Evolutionary conservation across 2,329 filamentous ascomycete species (phyloP).

Genomic region (Microdochium bolleyi): DNA sequence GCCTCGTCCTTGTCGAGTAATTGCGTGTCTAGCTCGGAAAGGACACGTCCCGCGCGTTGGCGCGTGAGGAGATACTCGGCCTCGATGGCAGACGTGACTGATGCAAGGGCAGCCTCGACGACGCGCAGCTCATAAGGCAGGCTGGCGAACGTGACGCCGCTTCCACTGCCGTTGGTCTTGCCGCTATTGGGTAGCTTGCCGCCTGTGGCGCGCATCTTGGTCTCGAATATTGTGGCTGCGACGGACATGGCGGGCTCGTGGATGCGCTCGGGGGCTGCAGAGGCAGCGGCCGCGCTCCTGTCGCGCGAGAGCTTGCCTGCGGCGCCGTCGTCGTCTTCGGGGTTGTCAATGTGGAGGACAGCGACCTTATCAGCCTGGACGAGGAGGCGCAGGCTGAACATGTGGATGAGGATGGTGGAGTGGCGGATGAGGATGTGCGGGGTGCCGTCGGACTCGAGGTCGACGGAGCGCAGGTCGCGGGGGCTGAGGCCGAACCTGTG

Average conservation of each 20-base stretch:
- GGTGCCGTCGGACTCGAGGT: slow-evolving; percentile 21
- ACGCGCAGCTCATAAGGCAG: slow-evolving; percentile 24
- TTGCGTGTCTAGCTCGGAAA: slow-evolving; percentile 9
- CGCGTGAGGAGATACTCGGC: slow-evolving; percentile 19
- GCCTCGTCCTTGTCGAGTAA: slow-evolving; percentile 5
- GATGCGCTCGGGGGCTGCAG: not conserved
- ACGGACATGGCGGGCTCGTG: not conserved
- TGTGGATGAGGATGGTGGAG: slow-evolving; percentile 20
- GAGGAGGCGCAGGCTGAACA: slow-evolving; percentile 25
- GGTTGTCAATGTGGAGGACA: slow-evolving; percentile 15
- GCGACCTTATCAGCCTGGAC: slow-evolving; percentile 20
- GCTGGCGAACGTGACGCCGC: not conserved
- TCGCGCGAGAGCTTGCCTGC: slow-evolving; percentile 8
- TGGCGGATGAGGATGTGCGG: slow-evolving; percentile 24
- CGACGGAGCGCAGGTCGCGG: slow-evolving; percentile 23
- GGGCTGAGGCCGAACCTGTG: slow-evolving; percentile 4
- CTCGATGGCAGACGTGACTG: slow-evolving; percentile 22
- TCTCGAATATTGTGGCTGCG: not conserved
- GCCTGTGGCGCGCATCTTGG: not conserved
- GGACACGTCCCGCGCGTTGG: slow-evolving; percentile 1
- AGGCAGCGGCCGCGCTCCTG: not conserved
- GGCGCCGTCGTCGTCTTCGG: not conserved
- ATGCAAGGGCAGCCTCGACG: slow-evolving; percentile 23
- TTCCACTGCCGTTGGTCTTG: not conserved
- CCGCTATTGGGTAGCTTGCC: not conserved